Conservation (phyloP, 177 flowering plant species). For the Tripterygium wilfordii region DNA sequence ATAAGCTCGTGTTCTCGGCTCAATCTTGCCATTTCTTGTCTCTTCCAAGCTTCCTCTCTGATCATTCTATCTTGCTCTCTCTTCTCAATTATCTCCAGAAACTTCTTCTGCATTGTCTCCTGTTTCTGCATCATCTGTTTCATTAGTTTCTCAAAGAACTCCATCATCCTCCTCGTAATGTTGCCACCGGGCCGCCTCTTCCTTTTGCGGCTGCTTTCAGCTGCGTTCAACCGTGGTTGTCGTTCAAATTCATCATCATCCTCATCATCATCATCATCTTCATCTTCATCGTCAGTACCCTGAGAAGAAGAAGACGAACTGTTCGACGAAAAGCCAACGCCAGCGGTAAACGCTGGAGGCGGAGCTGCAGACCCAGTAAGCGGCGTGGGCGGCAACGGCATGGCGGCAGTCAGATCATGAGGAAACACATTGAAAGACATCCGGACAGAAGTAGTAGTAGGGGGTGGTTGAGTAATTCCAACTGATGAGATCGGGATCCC, state of each 20-base stretch:
- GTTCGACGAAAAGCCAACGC: constrained; percentile 39
- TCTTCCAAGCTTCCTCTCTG: constrained; percentile 68
- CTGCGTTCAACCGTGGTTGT: constrained; percentile 8
- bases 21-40: constrained; percentile 54
- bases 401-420: background rate
- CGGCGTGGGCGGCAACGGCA: background rate
- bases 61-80: constrained; percentile 57
- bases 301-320: constrained; percentile 33
- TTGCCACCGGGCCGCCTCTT: too few species aligned
- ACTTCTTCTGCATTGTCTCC: constrained; percentile 53
- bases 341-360: constrained; percentile 3
- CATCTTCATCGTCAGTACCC: constrained; percentile 20
- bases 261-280: constrained; percentile 13
- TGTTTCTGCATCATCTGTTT: constrained; percentile 63
- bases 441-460: background rate
- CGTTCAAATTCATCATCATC: constrained; percentile 11
- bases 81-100: constrained; percentile 57
- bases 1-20: constrained; percentile 44
- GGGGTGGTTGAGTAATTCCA: constrained; percentile 4
- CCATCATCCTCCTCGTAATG: constrained; percentile 32
- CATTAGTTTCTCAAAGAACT: constrained; percentile 53
- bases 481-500: constrained; percentile 18
- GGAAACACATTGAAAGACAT: constrained; percentile 1
- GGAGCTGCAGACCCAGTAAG: constrained; percentile 3
- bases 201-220: constrained; percentile 19